Evolutionary conservation across 805 yeast genomes (phyloP), one percentile per base, ranked within the genome.

Genomic region (Diddensiella santjacobensis): DNA sequence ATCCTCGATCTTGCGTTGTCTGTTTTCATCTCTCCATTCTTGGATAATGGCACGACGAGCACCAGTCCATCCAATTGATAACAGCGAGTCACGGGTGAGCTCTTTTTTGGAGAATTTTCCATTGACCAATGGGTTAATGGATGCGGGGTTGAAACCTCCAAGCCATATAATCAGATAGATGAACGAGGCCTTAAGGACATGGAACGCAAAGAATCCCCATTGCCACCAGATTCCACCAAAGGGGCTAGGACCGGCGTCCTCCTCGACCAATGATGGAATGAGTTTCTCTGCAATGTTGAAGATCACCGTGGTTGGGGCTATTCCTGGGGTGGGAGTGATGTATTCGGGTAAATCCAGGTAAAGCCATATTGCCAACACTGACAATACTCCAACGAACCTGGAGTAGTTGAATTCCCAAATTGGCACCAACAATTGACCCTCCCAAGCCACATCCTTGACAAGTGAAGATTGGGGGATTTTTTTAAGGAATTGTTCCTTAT

Each of bases 291-390:
- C 50, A 19, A 58, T 17, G 35, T 44, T 38, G 41, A 76, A 68
- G 22, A 80, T 48, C 56, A 80, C 78, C 58, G 81, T 83, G 8
- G 95, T 84, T 48, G 88, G 68, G 55, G 90, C 84, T 49, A 81
- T 75, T 20, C 96, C 96, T 0, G 98, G 98, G 3, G 98, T 91
- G 42, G 97, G 97, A 30, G 90, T 79, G 46, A 88, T 71, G 58
- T 73, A 77, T 61, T 88, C 96, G 1, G 99, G 99, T 64, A 93
- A 74, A 69, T 93, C 98, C 1, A 96, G 82, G 66, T 90, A 93
- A 50, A 93, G 75, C 98, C 99, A 93, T 15, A 69, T 67, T 6
- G 76, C 44, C 15, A 70, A 45, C 3, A 70, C 49, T 11, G 55
- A 38, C 36, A 59, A 30, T 2, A 60, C 57, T 3, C 55, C 45